Base-by-base conservation (phyloP, 2,329 filamentous ascomycete species). In the Ophiostoma australiae region DNA sequence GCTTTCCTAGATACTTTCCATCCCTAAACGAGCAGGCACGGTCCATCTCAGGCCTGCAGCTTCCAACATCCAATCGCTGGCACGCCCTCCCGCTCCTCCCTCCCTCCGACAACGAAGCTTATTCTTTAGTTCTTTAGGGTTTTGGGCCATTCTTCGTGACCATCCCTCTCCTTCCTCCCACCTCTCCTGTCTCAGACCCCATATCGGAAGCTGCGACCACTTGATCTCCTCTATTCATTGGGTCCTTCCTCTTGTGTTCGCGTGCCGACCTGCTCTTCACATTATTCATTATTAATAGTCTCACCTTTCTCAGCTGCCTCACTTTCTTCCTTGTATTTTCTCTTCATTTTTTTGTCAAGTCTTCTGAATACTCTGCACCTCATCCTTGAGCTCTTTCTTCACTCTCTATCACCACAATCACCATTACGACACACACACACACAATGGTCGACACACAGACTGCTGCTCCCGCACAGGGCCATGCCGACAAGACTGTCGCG, bases 371-470 rank as follows among this genome's bases (percentile, higher is more conserved):
- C 5, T 61, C 27, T 33, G 23, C 27, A 33, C 23, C 58, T 23
- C 23, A 11, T 55, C 55, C 55, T 61, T 10, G 31, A 35, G 6
- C 58, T 13, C 8, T 5, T 20, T 15, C 31, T 31, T 65, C 58
- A 11, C 23, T 5, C 27, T 33, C 58, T 11, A 27, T 20, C 27
- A 31, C 58, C 11, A 4, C 52, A 2, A 35, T 15, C 13, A 7
- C 27, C 58, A n/a, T n/a, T 37, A 15, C 61, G 23, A 33, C 0
- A 23, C 63, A 66, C 15, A 31, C 39, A 27, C 33, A 20, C 63
- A 79, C 78, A 65, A 83, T 84, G 79, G 86, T 87, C 76, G 85
- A 91, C 76, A 86, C 82, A 70, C 90, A 93, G 80, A 92, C 90
- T 80, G 83, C 89, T 70, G 84, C 87, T 71, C 83, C 86, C 89